These are phyloP conservation scores for Cytidiella melzeri DNA, from an alignment of 768 basidiomycete genomes.

Conservation along the genomic window DNA sequence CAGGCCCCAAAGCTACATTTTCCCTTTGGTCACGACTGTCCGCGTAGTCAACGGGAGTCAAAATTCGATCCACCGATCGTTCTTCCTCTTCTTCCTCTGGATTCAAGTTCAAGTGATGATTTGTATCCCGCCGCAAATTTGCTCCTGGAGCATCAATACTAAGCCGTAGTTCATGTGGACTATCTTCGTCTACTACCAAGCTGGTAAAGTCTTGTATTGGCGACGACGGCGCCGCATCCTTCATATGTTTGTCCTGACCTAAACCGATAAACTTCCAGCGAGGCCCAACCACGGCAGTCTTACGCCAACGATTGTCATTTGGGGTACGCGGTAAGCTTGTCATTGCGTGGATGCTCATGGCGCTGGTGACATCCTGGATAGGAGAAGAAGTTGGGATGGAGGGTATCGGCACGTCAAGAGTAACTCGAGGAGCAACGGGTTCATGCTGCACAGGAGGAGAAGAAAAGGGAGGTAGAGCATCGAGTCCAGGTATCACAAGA, in stretches of 20 bases:
- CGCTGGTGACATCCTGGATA: background rate
- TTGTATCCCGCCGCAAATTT: too few species aligned
- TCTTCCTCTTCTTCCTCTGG: too few species aligned
- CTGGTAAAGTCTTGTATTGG: background rate
- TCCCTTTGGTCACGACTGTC: too few species aligned
- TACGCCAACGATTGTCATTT: too few species aligned
- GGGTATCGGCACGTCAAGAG: background rate
- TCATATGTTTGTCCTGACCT: background rate
- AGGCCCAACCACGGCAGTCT: background rate
- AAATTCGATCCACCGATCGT: too few species aligned
- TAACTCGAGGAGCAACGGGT: background rate
- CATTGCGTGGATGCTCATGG: background rate
- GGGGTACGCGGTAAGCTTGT: background rate
- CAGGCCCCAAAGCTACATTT: too few species aligned
- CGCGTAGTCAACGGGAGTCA: too few species aligned
- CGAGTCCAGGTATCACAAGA: background rate
- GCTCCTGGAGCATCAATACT: too few species aligned
- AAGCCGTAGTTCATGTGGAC: too few species aligned
- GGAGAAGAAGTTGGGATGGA: background rate
- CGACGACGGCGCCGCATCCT: background rate
- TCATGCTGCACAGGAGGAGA: background rate
- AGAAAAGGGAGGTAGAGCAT: background rate
- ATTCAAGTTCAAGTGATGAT: too few species aligned
- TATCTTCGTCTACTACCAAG: too few species aligned
- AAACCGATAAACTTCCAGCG: background rate